These are phyloP conservation scores for Diplosphaera chodatii DNA, from an alignment of 139 green algal genomes.

Conservation along the genomic window DNA sequence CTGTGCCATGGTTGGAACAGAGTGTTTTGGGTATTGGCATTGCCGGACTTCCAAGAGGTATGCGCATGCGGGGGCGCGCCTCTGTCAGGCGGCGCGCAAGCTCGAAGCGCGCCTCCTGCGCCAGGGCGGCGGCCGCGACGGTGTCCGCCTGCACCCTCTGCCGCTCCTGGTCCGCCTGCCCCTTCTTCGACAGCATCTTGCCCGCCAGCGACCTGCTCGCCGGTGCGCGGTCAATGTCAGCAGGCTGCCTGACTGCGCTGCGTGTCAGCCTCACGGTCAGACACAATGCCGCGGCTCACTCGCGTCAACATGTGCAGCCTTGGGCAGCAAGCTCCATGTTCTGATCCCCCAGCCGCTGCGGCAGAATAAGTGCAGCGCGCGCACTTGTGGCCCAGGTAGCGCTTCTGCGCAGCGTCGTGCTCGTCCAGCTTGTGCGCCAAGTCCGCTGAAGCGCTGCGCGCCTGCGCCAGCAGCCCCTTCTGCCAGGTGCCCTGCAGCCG, in stretches of 20 bases:
- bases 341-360: too few species aligned
- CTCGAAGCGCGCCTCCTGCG: slow-evolving; percentile 52
- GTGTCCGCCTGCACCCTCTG: slow-evolving; percentile 25
- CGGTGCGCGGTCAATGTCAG: too few species aligned
- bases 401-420: slow-evolving; percentile 38
- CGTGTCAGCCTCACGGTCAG: too few species aligned
- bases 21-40: too few species aligned
- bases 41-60: too few species aligned
- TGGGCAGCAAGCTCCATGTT: too few species aligned
- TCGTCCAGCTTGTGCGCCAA: slow-evolving; percentile 30
- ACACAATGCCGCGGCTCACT: too few species aligned
- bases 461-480: slow-evolving; percentile 14
- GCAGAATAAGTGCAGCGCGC: too few species aligned
- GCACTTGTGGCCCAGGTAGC: slow-evolving; percentile 47
- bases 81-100: slow-evolving; percentile 46
- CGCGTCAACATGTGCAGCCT: too few species aligned
- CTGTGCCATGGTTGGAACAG: too few species aligned
- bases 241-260: too few species aligned
- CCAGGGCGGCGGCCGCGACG: slow-evolving; percentile 26
- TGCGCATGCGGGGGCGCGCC: background rate
- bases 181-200: slow-evolving; percentile 6
- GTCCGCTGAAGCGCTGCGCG: background rate
- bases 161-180: background rate
- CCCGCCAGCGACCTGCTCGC: background rate
- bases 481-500: slow-evolving; percentile 40